Percentiles rank a stretch among this genome's conserved stretches.
phyloP scores from a whole-genome alignment of 2,329 filamentous ascomycete species.

The Fusarium dlaminii region DNA sequence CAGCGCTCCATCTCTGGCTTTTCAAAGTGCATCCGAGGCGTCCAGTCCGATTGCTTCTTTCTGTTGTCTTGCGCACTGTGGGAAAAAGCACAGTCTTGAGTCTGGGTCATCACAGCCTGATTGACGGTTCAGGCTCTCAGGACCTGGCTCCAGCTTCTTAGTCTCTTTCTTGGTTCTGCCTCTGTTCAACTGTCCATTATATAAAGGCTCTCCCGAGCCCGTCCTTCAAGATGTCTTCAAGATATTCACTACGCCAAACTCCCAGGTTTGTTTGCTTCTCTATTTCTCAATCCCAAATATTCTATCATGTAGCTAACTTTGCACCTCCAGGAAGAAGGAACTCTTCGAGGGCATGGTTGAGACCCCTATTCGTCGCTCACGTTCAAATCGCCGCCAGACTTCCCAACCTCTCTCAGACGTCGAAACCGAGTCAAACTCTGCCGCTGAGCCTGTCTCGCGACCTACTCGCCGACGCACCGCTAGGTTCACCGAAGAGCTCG shows the following conservation, averaged over 20 bases:
- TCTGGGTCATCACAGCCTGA: slow-evolving; percentile 13
- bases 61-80: slow-evolving; percentile 17
- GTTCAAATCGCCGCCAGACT: slow-evolving; percentile 61
- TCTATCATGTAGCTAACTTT: slow-evolving; percentile 7
- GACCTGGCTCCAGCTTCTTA: neutral
- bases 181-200: slow-evolving; percentile 13
- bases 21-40: slow-evolving; percentile 13
- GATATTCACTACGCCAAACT: slow-evolving; percentile 52
- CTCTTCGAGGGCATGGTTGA: slow-evolving; percentile 70
- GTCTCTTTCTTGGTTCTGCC: neutral
- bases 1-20: slow-evolving; percentile 9
- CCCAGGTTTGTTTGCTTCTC: slow-evolving; percentile 46
- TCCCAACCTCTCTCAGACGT: slow-evolving; percentile 58
- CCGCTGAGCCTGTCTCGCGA: slow-evolving; percentile 53
- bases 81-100: slow-evolving; percentile 9
- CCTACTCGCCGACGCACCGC: slow-evolving; percentile 57
- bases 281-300: neutral
- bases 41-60: slow-evolving; percentile 22
- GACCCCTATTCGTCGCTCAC: slow-evolving; percentile 60
- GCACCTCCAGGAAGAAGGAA: slow-evolving; percentile 64
- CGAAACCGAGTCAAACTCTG: slow-evolving; percentile 59
- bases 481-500: slow-evolving; percentile 62
- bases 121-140: slow-evolving; percentile 1
- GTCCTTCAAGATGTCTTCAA: slow-evolving; percentile 47
- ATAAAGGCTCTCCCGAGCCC: slow-evolving; percentile 36